Conservation (phyloP, 345 rosid genomes). For the Cardamine occulta region DNA sequence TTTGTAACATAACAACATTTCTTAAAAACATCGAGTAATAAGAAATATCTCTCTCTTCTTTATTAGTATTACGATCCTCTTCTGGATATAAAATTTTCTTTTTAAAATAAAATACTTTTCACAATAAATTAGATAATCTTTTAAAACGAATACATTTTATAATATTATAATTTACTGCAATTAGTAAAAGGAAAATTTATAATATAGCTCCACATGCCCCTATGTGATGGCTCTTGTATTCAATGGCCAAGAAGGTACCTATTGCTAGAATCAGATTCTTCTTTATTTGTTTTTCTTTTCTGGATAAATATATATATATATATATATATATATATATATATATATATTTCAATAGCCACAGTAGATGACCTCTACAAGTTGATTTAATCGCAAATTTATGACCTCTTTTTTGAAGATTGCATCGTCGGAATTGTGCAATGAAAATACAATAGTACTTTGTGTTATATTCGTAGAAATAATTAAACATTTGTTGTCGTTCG, state of each 20-base stretch:
- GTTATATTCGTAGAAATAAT: not conserved
- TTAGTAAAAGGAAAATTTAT: slow-evolving; percentile 25
- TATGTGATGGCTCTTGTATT: slow-evolving; percentile 37
- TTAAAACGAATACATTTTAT: too few species aligned
- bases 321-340: not conserved
- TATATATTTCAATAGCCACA: slow-evolving; percentile 8
- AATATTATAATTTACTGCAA: slow-evolving; percentile 30
- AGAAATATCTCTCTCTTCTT: too few species aligned
- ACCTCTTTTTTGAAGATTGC: not conserved
- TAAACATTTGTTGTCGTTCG: not conserved
- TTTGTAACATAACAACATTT: too few species aligned
- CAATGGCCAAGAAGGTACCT: slow-evolving; percentile 31
- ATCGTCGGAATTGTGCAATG: not conserved
- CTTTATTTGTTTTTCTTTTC: not conserved
- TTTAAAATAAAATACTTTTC: too few species aligned
- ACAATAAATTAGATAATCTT: too few species aligned
- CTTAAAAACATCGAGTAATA: too few species aligned
- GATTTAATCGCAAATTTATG: not conserved
- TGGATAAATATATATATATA: not conserved
- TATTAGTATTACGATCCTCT: too few species aligned
- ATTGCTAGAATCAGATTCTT: slow-evolving; percentile 38
- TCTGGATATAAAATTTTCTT: too few species aligned
- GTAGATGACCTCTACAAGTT: not conserved
- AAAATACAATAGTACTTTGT: not conserved
- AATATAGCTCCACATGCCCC: slow-evolving; percentile 36